Conservation (phyloP, 805 yeast species). For the Tetrapisispora taiwanensis region DNA sequence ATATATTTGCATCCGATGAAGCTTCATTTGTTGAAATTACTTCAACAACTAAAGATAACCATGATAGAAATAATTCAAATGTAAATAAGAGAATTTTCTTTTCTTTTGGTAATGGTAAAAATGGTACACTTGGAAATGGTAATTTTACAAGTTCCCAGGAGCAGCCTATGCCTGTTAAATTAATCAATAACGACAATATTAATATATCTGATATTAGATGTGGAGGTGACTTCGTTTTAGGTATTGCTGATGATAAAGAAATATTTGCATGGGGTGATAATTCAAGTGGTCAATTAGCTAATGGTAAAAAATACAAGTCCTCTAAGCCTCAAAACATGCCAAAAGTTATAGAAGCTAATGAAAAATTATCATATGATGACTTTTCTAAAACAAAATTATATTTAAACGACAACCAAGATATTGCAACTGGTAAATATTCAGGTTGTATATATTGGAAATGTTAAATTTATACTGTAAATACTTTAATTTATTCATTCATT, state of each 20-base stretch:
- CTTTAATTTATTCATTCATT: no score
- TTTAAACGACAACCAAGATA: conserved; percentile 42
- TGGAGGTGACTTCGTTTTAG: conserved; percentile 41
- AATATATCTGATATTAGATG: conserved; percentile 37
- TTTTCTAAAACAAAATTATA: conserved; percentile 34
- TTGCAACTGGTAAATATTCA: conserved; percentile 51
- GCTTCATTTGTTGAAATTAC: conserved; percentile 45
- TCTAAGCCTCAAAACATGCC: conserved; percentile 48
- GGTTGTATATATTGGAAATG: conserved; percentile 53
- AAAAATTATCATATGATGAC: conserved; percentile 13
- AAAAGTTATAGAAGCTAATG: conserved; percentile 45
- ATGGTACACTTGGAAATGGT: conserved; percentile 80
- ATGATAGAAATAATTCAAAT: conserved; percentile 21
- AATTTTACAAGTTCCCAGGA: conserved; percentile 64
- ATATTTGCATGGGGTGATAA: conserved; percentile 80
- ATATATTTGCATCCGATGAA: conserved; percentile 62
- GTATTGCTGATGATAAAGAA: conserved; percentile 51
- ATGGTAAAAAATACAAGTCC: conserved; percentile 57
- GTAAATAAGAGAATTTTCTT: conserved; percentile 33
- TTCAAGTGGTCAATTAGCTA: conserved; percentile 74
- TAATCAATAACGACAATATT: not conserved
- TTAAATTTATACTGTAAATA: not conserved
- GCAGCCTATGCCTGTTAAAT: conserved; percentile 47
- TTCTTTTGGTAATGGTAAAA: conserved; percentile 74
- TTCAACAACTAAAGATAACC: conserved; percentile 18